Evolutionary conservation across 257 asterid species (phyloP).

Genomic region (Echites panduratus): DNA sequence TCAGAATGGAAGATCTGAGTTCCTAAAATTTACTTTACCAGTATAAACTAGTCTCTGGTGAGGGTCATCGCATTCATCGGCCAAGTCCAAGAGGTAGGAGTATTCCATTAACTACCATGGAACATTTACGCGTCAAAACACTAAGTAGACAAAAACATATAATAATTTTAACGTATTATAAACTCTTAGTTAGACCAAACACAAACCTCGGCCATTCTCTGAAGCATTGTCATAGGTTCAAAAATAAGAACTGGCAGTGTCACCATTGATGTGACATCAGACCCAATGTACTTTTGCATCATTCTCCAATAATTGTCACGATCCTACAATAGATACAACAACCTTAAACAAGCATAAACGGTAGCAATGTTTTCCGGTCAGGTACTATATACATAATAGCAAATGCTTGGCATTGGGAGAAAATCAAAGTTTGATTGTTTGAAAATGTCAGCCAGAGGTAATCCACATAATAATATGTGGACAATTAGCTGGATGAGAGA

Average conservation of each 20-base stretch:
- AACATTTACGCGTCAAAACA: neutral
- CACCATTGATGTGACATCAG: slow-evolving; percentile 90
- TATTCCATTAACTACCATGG: slow-evolving; percentile 81
- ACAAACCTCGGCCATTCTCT: slow-evolving; percentile 93
- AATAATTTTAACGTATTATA: slow-evolving; percentile 18
- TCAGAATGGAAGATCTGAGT: neutral
- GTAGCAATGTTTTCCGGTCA: neutral
- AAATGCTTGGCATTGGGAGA: neutral
- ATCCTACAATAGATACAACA: slow-evolving; percentile 35
- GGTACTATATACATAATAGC: neutral
- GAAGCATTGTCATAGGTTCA: slow-evolving; percentile 97
- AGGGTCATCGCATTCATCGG: slow-evolving; percentile 86
- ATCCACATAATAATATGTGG: neutral
- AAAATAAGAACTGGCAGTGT: slow-evolving; percentile 87
- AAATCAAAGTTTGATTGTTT: neutral
- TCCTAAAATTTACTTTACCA: slow-evolving; percentile 16
- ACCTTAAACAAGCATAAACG: neutral
- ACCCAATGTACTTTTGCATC: slow-evolving; percentile 93
- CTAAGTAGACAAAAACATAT: neutral
- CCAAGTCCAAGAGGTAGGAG: slow-evolving; percentile 68
- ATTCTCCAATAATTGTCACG: slow-evolving; percentile 81
- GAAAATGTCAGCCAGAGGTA: neutral
- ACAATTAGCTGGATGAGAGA: neutral
- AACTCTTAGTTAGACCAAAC: slow-evolving; percentile 7
- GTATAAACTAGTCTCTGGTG: slow-evolving; percentile 76